Percentiles rank a stretch among this genome's conserved stretches.
Evolutionary conservation across 805 yeast species (phyloP).

Genomic region (Lipomyces sp.): DNA sequence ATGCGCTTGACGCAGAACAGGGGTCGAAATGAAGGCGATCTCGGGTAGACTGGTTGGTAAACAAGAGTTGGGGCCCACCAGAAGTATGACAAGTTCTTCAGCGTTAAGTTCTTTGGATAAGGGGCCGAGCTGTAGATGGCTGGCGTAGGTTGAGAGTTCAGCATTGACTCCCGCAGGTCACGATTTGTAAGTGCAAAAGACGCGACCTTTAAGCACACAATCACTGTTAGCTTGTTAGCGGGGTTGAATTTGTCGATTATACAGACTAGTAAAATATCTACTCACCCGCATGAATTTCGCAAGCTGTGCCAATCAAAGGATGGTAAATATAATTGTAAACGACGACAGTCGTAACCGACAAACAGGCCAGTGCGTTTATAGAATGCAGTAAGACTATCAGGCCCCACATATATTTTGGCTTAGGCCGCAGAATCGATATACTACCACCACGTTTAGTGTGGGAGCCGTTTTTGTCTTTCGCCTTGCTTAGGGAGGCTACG

Average conservation of each 20-base stretch:
- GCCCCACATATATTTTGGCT: slow-evolving; percentile 43
- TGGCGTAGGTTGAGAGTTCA: slow-evolving; percentile 43
- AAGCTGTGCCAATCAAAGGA: slow-evolving; percentile 52
- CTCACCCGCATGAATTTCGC: slow-evolving; percentile 48
- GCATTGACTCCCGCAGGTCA: slow-evolving; percentile 48
- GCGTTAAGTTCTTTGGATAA: slow-evolving; percentile 51
- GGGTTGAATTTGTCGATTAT: too few species aligned
- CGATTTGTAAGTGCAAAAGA: slow-evolving; percentile 53
- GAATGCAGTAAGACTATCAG: slow-evolving; percentile 46
- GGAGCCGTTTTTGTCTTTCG: background rate
- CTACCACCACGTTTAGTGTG: background rate
- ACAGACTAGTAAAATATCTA: too few species aligned
- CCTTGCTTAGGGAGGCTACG: slow-evolving; percentile 3
- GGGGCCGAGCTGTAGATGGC: slow-evolving; percentile 43
- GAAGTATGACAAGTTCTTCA: slow-evolving; percentile 47
- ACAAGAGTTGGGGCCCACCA: slow-evolving; percentile 56
- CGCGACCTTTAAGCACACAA: slow-evolving; percentile 50
- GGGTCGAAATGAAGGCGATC: slow-evolving; percentile 43
- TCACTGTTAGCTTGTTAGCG: slow-evolving; percentile 37
- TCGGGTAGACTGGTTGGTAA: slow-evolving; percentile 56
- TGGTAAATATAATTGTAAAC: slow-evolving; percentile 48
- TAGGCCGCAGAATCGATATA: slow-evolving; percentile 28
- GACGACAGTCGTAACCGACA: slow-evolving; percentile 43
- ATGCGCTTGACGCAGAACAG: slow-evolving; percentile 46
- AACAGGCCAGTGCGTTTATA: slow-evolving; percentile 42